phyloP scores from a whole-genome alignment of 306 rosid genomes.

The Cucurbita argyrosperma region DNA sequence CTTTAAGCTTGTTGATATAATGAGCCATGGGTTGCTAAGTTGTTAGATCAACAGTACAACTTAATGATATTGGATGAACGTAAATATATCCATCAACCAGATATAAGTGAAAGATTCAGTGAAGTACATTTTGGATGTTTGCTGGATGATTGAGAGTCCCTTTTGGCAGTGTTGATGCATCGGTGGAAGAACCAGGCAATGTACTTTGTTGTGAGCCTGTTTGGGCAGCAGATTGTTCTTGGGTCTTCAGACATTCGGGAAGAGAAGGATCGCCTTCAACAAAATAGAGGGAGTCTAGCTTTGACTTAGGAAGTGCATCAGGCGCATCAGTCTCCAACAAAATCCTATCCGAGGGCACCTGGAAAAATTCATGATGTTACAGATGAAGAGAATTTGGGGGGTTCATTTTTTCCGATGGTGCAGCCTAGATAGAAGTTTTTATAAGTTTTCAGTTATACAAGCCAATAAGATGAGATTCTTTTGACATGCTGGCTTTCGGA shows the following conservation, averaged over 20 bases:
- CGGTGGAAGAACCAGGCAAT: not conserved
- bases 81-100: not conserved
- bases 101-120: not conserved
- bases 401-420: not conserved
- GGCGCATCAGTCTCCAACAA: conserved; percentile 97
- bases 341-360: conserved; percentile 70
- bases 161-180: conserved; percentile 33
- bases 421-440: not conserved
- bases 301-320: conserved; percentile 56
- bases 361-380: conserved; percentile 2
- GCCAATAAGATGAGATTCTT: not conserved
- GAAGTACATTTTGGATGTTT: conserved; percentile 45
- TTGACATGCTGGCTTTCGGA: not conserved
- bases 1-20: not conserved
- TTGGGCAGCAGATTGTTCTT: conserved; percentile 2
- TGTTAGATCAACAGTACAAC: not conserved
- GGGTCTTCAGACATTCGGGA: conserved; percentile 10
- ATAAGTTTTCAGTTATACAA: not conserved
- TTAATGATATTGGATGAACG: not conserved
- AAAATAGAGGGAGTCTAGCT: conserved; percentile 28
- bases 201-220: conserved; percentile 8
- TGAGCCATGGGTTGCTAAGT: not conserved
- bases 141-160: conserved; percentile 68
- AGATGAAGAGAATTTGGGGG: not conserved
- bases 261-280: conserved; percentile 56